Percentiles rank a stretch among this genome's conserved stretches.
Conservation (phyloP, 2,329 filamentous ascomycete species). For the Fusarium illudens region DNA sequence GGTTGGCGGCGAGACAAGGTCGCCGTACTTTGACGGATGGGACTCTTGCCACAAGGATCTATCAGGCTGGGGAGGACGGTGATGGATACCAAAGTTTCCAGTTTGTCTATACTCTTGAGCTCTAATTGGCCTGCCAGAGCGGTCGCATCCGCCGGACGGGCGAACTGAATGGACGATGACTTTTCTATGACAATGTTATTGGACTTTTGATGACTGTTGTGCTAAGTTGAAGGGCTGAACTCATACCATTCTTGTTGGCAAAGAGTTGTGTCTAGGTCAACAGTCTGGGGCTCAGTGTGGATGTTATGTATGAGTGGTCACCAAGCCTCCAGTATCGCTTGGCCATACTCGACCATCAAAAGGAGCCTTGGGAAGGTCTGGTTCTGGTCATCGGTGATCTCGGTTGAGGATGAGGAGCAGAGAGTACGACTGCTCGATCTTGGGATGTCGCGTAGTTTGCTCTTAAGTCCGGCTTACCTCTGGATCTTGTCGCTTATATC, state of each 20-base stretch:
- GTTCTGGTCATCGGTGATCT: too few species aligned
- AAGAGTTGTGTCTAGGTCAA: too few species aligned
- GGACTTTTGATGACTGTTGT: background rate
- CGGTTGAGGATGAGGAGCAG: too few species aligned
- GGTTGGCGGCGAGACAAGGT: constrained; percentile 5
- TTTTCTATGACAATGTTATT: background rate
- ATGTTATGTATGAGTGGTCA: too few species aligned
- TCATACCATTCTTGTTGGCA: background rate
- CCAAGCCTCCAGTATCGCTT: too few species aligned
- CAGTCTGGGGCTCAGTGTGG: too few species aligned
- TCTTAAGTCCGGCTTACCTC: background rate
- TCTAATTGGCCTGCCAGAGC: background rate
- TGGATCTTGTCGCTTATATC: background rate
- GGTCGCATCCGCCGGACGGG: background rate
- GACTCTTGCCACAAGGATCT: constrained; percentile 12
- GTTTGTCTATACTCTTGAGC: background rate
- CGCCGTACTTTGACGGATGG: constrained; percentile 18
- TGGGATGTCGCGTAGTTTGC: background rate
- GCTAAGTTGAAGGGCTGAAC: background rate
- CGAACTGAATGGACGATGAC: background rate
- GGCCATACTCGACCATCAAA: too few species aligned
- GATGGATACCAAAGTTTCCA: background rate
- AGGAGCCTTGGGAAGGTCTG: too few species aligned
- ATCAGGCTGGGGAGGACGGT: constrained; percentile 15
- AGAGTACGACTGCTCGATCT: background rate